phyloP scores from a whole-genome alignment of 2,329 filamentous ascomycete genomes.

The Acephala macrosclerotiorum region DNA sequence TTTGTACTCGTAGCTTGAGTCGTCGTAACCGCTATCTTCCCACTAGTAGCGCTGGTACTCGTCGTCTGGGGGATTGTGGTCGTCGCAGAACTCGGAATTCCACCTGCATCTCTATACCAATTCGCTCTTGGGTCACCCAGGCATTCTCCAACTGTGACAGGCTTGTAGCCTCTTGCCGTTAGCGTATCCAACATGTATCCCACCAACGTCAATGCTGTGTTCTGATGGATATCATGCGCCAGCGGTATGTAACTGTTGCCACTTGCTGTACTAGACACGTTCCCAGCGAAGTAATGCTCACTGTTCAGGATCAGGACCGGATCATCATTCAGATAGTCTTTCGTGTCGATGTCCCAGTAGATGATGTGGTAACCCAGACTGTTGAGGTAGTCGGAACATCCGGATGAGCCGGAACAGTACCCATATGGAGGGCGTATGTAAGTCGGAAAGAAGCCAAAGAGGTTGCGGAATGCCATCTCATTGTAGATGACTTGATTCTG shows the following conservation, averaged over 20 bases:
- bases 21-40: too few relatives aligned
- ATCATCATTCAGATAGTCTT: constrained; percentile 54
- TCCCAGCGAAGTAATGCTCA: constrained; percentile 46
- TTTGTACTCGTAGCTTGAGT: too few relatives aligned
- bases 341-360: constrained; percentile 49
- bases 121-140: constrained; percentile 11
- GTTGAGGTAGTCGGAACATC: constrained; percentile 44
- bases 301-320: constrained; percentile 51
- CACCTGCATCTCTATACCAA: constrained; percentile 13
- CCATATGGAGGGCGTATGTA: constrained; percentile 55
- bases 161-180: constrained; percentile 42
- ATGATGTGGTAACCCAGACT: constrained; percentile 53
- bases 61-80: background rate
- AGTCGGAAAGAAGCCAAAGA: constrained; percentile 58
- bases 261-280: constrained; percentile 9
- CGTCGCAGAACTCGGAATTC: background rate
- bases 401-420: constrained; percentile 47
- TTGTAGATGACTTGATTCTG: constrained; percentile 57
- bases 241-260: constrained; percentile 36
- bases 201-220: constrained; percentile 43
- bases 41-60: too few relatives aligned
- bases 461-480: constrained; percentile 59
- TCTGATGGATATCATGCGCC: constrained; percentile 48
- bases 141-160: constrained; percentile 47
- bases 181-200: constrained; percentile 42